Percentiles rank a stretch among this genome's conserved stretches.
Evolutionary conservation across 2,329 filamentous ascomycete species (phyloP).

Genomic region (Cercospora sp.): DNA sequence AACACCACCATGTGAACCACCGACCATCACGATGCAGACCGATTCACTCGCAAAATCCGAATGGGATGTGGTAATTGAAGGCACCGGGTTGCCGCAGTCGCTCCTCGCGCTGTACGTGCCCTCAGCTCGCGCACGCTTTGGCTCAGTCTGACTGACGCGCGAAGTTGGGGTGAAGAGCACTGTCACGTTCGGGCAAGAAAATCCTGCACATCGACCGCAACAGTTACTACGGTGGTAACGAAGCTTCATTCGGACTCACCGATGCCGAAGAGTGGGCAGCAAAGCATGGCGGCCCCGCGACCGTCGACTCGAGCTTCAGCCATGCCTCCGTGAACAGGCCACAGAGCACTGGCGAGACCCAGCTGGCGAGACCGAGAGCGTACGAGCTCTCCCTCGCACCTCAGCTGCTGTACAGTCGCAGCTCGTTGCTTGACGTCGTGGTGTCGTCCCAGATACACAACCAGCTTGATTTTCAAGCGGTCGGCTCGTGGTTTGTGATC

Average conservation of each 20-base stretch:
- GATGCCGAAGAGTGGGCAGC: slow-evolving; percentile 76
- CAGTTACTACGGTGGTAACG: slow-evolving; percentile 81
- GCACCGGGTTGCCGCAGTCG: slow-evolving; percentile 55
- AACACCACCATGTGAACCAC: slow-evolving; percentile 11
- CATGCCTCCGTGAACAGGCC: slow-evolving; percentile 39
- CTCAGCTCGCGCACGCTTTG: slow-evolving; percentile 16
- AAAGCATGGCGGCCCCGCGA: slow-evolving; percentile 31
- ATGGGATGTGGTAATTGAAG: slow-evolving; percentile 56
- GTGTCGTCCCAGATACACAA: slow-evolving; percentile 87
- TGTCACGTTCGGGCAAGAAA: slow-evolving; percentile 89
- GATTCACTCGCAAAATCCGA: slow-evolving; percentile 52
- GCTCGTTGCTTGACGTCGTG: slow-evolving; percentile 72
- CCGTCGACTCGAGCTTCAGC: slow-evolving; percentile 26
- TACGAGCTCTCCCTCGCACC: slow-evolving; percentile 85
- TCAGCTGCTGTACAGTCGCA: slow-evolving; percentile 81
- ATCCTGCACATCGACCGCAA: slow-evolving; percentile 87
- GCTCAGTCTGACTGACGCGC: slow-evolving; percentile 65
- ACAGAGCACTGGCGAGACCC: slow-evolving; percentile 31
- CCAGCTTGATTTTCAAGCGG: slow-evolving; percentile 89
- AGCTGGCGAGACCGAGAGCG: slow-evolving; percentile 63
- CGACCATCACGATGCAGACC: slow-evolving; percentile 37
- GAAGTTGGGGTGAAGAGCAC: slow-evolving; percentile 66
- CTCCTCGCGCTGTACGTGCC: slow-evolving; percentile 55
- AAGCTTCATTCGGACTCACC: slow-evolving; percentile 81
- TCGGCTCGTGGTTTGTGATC: slow-evolving; percentile 88